A percentile compares a stretch with the other conserved stretches of the same genome.
Evolutionary conservation across 23 red algal species (phyloP).

Genomic region (Gracilariopsis chorda): DNA sequence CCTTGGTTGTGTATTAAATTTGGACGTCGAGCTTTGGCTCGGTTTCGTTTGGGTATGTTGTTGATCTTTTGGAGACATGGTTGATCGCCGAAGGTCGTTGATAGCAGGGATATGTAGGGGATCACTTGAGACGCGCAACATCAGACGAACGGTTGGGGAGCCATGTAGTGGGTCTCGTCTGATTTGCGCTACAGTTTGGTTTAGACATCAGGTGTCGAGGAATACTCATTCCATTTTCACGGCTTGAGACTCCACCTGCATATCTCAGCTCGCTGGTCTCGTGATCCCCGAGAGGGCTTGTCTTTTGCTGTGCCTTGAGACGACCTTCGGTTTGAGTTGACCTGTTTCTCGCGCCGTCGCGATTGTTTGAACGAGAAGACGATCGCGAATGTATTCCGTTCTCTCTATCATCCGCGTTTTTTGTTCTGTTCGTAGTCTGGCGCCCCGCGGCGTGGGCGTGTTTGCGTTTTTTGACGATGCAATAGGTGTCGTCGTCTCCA

Average conservation of each 20-base stretch:
- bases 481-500: no score
- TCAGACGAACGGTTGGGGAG: not conserved
- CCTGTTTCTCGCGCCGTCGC: not conserved
- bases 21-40: constrained; percentile 35
- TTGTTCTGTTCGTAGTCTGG: no score
- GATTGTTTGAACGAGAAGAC: not conserved
- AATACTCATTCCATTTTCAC: no score
- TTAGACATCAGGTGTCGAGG: no score
- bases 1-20: constrained; percentile 37
- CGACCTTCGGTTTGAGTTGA: not conserved
- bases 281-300: not conserved
- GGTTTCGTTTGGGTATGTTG: constrained; percentile 19
- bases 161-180: constrained; percentile 4
- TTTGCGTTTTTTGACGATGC: no score
- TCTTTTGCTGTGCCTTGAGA: not conserved
- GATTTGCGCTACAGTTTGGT: no score
- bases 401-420: no score
- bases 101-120: not conserved
- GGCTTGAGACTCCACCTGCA: no score
- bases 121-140: not conserved
- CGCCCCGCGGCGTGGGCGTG: no score
- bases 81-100: not conserved
- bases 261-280: constrained; percentile 14
- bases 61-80: constrained; percentile 8
- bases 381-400: not conserved